These are phyloP conservation scores for Paraleonurus japonicus DNA, from an alignment of 257 asterid species.

Conservation along the genomic window DNA sequence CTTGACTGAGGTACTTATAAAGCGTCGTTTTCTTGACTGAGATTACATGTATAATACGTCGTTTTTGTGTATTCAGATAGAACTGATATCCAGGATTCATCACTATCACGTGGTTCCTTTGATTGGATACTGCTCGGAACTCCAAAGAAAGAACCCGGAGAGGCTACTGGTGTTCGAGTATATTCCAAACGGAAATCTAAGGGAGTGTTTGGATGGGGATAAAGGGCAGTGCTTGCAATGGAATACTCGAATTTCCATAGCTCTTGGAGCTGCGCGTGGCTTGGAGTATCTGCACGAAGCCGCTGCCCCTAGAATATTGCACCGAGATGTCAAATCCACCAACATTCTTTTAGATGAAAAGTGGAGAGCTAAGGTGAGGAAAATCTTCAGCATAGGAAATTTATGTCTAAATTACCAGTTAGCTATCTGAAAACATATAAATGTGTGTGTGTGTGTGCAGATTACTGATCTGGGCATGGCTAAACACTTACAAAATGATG, in stretches of 20 bases:
- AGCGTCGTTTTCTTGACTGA: neutral
- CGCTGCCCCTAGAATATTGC: constrained; percentile 96
- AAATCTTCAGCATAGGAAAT: constrained; percentile 5
- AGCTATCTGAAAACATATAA: neutral
- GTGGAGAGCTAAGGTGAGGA: constrained; percentile 84
- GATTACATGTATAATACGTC: no score
- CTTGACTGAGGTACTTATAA: constrained; percentile 69
- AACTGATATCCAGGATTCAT: constrained; percentile 86
- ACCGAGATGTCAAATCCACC: constrained; percentile 94
- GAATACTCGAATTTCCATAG: constrained; percentile 72
- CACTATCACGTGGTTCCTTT: constrained; percentile 92
- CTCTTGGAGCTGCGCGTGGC: constrained; percentile 99
- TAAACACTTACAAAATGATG: constrained; percentile 74
- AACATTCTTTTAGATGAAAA: constrained; percentile 89
- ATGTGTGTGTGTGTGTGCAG: constrained; percentile 33
- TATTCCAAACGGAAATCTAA: constrained; percentile 77
- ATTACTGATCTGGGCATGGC: constrained; percentile 99
- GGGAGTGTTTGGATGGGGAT: constrained; percentile 80
- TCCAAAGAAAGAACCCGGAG: constrained; percentile 72
- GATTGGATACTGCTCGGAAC: constrained; percentile 84
- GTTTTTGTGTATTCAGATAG: constrained; percentile 51
- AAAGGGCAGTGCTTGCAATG: constrained; percentile 63
- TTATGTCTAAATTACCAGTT: neutral
- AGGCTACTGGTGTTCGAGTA: constrained; percentile 85
- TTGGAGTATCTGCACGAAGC: constrained; percentile 98